Percentiles rank a stretch among this genome's conserved stretches.
Conservation (phyloP, 2,329 filamentous ascomycete species). For the Colletotrichum sp. region DNA sequence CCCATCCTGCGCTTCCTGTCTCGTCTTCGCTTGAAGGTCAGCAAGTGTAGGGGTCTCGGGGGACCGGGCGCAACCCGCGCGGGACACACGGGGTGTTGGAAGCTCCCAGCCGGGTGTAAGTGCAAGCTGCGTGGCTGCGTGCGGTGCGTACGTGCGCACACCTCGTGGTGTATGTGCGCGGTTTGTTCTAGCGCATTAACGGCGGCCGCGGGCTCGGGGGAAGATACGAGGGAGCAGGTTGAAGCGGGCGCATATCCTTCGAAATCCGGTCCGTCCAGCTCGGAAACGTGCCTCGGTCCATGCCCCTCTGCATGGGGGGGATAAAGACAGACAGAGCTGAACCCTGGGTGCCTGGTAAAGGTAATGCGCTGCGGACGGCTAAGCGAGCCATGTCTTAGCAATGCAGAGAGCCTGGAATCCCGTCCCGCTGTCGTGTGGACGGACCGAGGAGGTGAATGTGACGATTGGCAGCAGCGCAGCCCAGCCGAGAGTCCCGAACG, state of each 20-base stretch:
- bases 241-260: not conserved
- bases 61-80: not conserved
- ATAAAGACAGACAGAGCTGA: not conserved
- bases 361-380: not conserved
- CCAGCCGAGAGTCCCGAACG: not conserved
- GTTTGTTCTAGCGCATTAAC: not conserved
- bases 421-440: not conserved
- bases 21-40: constrained; percentile 11
- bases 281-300: not conserved
- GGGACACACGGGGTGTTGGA: not conserved
- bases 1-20: not conserved
- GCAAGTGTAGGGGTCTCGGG: not conserved
- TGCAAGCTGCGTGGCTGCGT: not conserved
- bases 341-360: not conserved
- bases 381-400: not conserved
- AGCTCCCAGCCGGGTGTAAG: not conserved
- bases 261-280: not conserved
- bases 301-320: not conserved
- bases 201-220: not conserved
- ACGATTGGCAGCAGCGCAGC: not conserved
- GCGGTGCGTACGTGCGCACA: not conserved
- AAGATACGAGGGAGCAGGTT: not conserved
- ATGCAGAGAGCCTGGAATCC: not conserved
- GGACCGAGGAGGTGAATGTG: not conserved
- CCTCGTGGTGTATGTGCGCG: not conserved